Evolutionary conservation across 768 basidiomycete species (phyloP).

Genomic region (Tylopilus cervinicoccineus): DNA sequence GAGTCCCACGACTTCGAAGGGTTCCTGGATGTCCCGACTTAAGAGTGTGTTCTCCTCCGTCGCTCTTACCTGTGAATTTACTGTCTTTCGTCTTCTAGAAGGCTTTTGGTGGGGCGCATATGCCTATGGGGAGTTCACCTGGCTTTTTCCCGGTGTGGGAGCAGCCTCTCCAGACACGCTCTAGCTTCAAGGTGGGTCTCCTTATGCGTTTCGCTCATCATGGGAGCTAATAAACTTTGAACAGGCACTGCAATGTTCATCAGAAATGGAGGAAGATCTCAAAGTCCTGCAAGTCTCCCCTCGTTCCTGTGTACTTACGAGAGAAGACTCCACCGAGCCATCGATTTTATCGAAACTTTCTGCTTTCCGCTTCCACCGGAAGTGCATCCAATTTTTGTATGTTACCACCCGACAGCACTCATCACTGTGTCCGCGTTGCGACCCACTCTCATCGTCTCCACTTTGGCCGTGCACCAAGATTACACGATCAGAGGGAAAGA

Average conservation of each 20-base stretch:
- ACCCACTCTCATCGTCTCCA: conserved; percentile 3
- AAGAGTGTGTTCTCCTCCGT: neutral
- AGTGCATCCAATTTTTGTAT: neutral
- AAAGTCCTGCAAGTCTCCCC: neutral
- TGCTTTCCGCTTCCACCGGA: neutral
- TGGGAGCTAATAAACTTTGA: neutral
- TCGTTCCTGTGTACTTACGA: neutral
- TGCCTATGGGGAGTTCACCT: neutral
- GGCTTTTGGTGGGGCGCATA: neutral
- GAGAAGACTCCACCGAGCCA: neutral
- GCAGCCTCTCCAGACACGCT: neutral
- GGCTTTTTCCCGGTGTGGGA: neutral
- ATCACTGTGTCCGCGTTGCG: conserved; percentile 1
- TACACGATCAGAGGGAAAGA: conserved; percentile 9
- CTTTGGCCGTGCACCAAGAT: conserved; percentile 18
- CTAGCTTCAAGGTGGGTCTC: neutral
- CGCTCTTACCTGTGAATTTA: neutral
- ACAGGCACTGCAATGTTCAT: neutral
- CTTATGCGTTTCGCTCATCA: neutral
- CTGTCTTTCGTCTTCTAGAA: neutral
- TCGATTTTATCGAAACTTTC: conserved; percentile 4
- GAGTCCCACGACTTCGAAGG: conserved; percentile 3
- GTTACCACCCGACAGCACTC: neutral
- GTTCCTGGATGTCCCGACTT: conserved; percentile 1
- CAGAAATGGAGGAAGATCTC: neutral